phyloP scores from a whole-genome alignment of 164 flowering plant species.

The Warburgia ugandensis region DNA sequence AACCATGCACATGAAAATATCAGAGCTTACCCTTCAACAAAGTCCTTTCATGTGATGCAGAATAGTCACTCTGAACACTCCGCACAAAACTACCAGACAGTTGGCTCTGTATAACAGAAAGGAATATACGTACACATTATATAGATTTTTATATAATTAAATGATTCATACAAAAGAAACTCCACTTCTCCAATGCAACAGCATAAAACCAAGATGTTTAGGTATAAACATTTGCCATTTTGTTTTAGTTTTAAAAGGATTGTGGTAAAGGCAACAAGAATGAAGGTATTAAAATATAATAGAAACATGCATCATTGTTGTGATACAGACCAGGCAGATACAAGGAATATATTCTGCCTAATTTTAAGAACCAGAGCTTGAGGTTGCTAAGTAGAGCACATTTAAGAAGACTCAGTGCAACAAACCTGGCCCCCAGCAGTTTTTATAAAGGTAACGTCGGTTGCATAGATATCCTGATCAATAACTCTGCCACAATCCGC shows the following conservation, averaged over 20 bases:
- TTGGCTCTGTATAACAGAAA: constrained; percentile 4
- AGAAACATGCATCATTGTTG: background rate
- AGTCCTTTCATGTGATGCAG: constrained; percentile 11
- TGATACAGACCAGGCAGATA: background rate
- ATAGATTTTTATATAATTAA: too few relatives aligned
- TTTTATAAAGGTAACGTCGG: constrained; percentile 7
- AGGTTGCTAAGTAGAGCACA: background rate
- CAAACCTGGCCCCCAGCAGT: constrained; percentile 9
- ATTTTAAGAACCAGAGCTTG: background rate
- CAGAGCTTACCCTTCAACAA: constrained; percentile 9
- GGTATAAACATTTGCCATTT: too few relatives aligned
- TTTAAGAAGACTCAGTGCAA: background rate
- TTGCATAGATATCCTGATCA: constrained; percentile 3
- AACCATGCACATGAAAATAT: background rate
- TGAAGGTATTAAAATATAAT: background rate
- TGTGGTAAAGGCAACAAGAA: background rate
- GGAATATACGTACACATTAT: too few relatives aligned
- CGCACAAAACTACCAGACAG: constrained; percentile 6
- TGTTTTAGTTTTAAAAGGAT: too few relatives aligned
- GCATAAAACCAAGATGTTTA: too few relatives aligned
- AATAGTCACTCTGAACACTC: constrained; percentile 7
- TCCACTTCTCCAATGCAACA: too few relatives aligned
- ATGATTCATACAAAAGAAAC: too few relatives aligned
- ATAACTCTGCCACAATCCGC: constrained; percentile 11
- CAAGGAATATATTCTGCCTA: background rate